Evolutionary conservation across 164 flowering plant genomes (phyloP).

Genomic region (Paratinospora sagittata): DNA sequence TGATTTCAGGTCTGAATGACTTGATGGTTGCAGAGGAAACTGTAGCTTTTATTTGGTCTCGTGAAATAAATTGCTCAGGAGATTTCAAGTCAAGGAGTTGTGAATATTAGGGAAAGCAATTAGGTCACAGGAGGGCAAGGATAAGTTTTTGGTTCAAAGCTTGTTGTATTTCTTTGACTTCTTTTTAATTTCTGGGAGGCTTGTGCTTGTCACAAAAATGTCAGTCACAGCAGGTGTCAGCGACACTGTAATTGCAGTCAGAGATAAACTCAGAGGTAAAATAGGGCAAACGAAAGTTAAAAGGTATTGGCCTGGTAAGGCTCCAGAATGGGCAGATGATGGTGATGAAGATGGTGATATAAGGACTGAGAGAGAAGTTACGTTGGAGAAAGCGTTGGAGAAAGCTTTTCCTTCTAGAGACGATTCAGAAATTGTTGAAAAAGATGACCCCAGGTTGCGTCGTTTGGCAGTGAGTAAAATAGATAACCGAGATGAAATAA

Average conservation of each 20-base stretch:
- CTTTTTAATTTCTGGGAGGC: neutral
- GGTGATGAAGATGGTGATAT: constrained; percentile 72
- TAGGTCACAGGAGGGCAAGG: too few relatives aligned
- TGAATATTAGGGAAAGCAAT: too few relatives aligned
- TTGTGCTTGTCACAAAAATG: constrained; percentile 28
- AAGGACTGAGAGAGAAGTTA: constrained; percentile 36
- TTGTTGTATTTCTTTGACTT: neutral
- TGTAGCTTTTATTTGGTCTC: too few relatives aligned
- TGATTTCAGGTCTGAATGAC: too few relatives aligned
- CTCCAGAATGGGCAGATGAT: constrained; percentile 93
- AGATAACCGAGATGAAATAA: constrained; percentile 67
- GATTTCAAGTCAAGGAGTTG: too few relatives aligned
- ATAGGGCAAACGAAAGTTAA: constrained; percentile 88
- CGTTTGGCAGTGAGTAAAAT: constrained; percentile 67
- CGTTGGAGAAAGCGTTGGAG: constrained; percentile 46
- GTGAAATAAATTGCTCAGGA: too few relatives aligned
- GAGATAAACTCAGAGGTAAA: constrained; percentile 89
- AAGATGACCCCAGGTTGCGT: constrained; percentile 80
- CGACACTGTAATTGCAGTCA: constrained; percentile 56
- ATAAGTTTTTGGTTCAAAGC: too few relatives aligned
- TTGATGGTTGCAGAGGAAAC: too few relatives aligned
- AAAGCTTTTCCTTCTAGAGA: constrained; percentile 58
- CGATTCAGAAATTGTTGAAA: constrained; percentile 28
- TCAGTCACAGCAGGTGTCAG: constrained; percentile 93
- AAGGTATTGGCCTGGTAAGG: constrained; percentile 96